Conservation (phyloP, 2,329 filamentous ascomycete genomes). For the Aspergillus texensis region DNA sequence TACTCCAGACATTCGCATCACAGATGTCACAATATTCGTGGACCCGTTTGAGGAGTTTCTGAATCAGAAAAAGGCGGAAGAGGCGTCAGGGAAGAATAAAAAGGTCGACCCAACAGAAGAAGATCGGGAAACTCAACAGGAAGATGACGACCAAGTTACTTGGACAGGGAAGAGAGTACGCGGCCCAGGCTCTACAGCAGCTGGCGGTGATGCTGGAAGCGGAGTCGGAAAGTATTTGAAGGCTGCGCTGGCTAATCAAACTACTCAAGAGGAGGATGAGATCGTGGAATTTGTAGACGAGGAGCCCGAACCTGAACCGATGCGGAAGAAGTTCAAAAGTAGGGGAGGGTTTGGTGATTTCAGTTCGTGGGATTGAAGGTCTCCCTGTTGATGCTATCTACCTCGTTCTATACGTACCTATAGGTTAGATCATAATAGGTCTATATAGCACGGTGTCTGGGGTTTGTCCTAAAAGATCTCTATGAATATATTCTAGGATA, state of each 20-base stretch:
- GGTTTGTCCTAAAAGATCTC: neutral
- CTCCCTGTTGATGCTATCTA: neutral
- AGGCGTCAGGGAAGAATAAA: conserved; percentile 53
- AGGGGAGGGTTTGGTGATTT: conserved; percentile 88
- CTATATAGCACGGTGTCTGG: neutral
- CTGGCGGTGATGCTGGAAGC: conserved; percentile 49
- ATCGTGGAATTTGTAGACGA: conserved; percentile 63
- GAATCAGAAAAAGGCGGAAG: conserved; percentile 69
- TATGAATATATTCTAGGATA: neutral
- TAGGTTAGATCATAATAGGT: neutral
- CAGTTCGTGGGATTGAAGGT: conserved; percentile 69
- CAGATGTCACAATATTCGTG: conserved; percentile 81
- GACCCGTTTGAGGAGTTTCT: conserved; percentile 96
- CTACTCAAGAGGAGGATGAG: conserved; percentile 55
- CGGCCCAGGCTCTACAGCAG: conserved; percentile 62
- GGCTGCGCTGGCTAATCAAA: conserved; percentile 50
- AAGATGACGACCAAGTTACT: conserved; percentile 84
- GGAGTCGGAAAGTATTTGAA: conserved; percentile 82
- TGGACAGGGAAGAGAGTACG: conserved; percentile 95
- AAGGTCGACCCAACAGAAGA: conserved; percentile 24
- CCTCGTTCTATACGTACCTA: neutral
- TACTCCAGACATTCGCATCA: conserved; percentile 75
- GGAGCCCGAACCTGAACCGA: conserved; percentile 68
- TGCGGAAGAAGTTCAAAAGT: conserved; percentile 76
- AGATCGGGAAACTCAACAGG: conserved; percentile 36